These are phyloP conservation scores for Typha latifolia DNA, from an alignment of 176 grass and related monocot species.

Conservation along the genomic window DNA sequence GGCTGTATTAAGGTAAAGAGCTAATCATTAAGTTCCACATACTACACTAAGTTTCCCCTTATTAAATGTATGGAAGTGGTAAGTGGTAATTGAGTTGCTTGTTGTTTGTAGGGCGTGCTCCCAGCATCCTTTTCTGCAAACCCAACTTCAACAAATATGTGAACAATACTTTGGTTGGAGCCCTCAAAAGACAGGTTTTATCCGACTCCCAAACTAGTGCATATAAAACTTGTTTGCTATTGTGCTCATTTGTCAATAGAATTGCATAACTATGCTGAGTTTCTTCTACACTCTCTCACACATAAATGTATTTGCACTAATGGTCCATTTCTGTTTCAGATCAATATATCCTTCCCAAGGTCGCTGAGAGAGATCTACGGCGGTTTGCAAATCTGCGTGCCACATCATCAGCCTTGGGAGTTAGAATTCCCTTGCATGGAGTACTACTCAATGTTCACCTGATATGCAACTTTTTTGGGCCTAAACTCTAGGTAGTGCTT, in stretches of 20 bases:
- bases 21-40: background rate
- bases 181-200: conserved; percentile 63
- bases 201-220: background rate
- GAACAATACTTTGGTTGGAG: conserved; percentile 70
- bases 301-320: background rate
- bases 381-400: conserved; percentile 60
- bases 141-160: conserved; percentile 68
- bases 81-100: conserved; percentile 19
- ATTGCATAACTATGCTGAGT: background rate
- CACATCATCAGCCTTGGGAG: conserved; percentile 43
- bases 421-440: conserved; percentile 29
- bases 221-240: background rate
- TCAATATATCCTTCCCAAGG: conserved; percentile 90
- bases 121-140: conserved; percentile 42
- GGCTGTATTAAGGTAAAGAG: conserved; percentile 53
- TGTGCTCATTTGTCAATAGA: no score
- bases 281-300: background rate
- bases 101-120: conserved; percentile 40
- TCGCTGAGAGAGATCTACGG: conserved; percentile 94
- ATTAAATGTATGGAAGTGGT: background rate
- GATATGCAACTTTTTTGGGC: background rate
- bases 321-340: conserved; percentile 34
- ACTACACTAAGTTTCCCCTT: no score
- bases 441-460: conserved; percentile 14
- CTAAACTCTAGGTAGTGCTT: conserved; percentile 1